Evolutionary conservation across 2,329 filamentous ascomycete genomes (phyloP), one percentile per base, ranked within the genome.

Genomic region (Verruconis gallopava): DNA sequence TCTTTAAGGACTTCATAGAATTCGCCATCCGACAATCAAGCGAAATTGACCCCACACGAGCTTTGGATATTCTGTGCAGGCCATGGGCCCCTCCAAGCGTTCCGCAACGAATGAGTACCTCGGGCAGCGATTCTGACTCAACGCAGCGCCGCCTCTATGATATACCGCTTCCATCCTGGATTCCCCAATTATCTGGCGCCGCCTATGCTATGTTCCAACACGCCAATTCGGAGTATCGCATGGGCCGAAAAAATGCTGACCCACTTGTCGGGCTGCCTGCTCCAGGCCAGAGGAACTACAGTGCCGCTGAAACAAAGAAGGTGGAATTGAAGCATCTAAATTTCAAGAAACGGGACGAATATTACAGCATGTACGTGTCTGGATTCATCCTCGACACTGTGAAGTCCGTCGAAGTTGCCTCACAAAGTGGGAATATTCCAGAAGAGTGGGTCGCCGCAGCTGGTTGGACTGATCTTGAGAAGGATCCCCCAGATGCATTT

Each of bases 51-150:
- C 45, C 40, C 1, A 47, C 40, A 2, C 48, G 48, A 18, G 54
- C 59, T 4, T 37, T 65, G 15, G 61, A 65, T 44, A 56, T 64
- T 5, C 48, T 65, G 4, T 63, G 61, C 33, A 49, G 61, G 3
- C 61, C 61, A 0, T 65, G 62, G 62, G 59, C 60, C 4, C 3
- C 22, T n/a, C 14, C 6, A 12, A 4, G 14, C 6, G 14, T 18
- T 13, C 20, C 5, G 30, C 19, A 15, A 15, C 17, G 6, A 4
- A 25, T 5, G n/a, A 3, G 18, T 19, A 33, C 19, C 38, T 42
- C 21, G 38, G 38, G 33, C 14, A 30, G 18, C 11, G 6, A n/a
- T 18, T 30, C 14, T 14, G 19, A 25, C 11, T 21, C 25, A 5
- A 22, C 30, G n/a, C n/a, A n/a, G 20, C 38, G 28, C 2, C 38